Evolutionary conservation across 345 rosid species (phyloP).

Genomic region (Aethionema arabicum): DNA sequence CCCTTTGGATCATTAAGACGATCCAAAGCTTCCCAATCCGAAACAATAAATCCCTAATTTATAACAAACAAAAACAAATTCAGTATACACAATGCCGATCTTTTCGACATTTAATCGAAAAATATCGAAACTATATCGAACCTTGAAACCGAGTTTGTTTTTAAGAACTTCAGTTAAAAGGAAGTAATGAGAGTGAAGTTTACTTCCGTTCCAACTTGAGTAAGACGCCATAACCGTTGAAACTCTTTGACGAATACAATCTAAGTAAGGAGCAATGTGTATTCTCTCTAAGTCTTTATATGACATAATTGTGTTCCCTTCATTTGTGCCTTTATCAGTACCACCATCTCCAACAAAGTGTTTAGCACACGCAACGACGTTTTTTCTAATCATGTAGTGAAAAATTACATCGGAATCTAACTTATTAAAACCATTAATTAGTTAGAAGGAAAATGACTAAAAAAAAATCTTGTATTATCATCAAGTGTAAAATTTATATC

Average conservation of each 20-base stretch:
- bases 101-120: no score
- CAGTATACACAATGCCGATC: not conserved
- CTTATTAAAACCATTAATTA: not conserved
- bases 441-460: no score
- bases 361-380: conserved; percentile 84
- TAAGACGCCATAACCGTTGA: conserved; percentile 89
- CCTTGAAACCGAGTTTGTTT: conserved; percentile 80
- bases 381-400: conserved; percentile 43
- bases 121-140: conserved; percentile 10
- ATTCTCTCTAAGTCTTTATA: conserved; percentile 70
- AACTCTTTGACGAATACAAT: conserved; percentile 76
- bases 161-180: conserved; percentile 77
- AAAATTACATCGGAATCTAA: not conserved
- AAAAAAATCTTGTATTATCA: no score
- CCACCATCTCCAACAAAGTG: conserved; percentile 99
- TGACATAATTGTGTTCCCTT: conserved; percentile 68
- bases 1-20: conserved; percentile 62
- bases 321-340: conserved; percentile 69
- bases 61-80: conserved; percentile 1
- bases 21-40: conserved; percentile 88
- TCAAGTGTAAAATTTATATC: no score
- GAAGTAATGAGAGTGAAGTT: conserved; percentile 57
- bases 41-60: conserved; percentile 68
- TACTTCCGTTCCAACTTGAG: conserved; percentile 81
- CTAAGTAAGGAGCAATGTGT: conserved; percentile 77